Conservation (phyloP, 441 rosid species). For the Rhodomyrtus psidioides region DNA sequence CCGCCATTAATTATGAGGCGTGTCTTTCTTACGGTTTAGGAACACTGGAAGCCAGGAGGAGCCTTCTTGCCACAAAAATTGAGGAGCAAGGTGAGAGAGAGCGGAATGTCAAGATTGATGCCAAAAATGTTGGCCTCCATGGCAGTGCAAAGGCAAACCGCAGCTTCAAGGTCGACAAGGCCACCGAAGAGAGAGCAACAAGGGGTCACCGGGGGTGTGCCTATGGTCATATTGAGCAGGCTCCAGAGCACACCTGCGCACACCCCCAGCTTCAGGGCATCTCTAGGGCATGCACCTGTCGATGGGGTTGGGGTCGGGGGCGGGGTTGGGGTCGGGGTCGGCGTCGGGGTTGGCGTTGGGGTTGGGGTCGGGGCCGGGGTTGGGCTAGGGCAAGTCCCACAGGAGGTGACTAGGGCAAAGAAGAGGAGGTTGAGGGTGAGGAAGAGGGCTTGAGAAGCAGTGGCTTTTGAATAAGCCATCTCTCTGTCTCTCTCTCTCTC, state of each 20-base stretch:
- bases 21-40: neutral
- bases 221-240: slow-evolving; percentile 38
- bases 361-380: no score
- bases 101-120: neutral
- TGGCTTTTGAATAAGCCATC: slow-evolving; percentile 48
- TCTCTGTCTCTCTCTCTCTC: slow-evolving; percentile 6
- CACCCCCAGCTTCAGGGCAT: slow-evolving; percentile 46
- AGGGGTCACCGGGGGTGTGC: slow-evolving; percentile 33
- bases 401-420: slow-evolving; percentile 43
- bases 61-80: neutral
- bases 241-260: slow-evolving; percentile 38
- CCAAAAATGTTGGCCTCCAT: slow-evolving; percentile 8
- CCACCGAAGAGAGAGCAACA: slow-evolving; percentile 57
- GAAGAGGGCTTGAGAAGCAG: slow-evolving; percentile 47
- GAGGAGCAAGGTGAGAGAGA: slow-evolving; percentile 7
- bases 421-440: slow-evolving; percentile 51
- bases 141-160: slow-evolving; percentile 10
- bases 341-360: no score
- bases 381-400: slow-evolving; percentile 16
- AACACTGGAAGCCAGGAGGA: neutral
- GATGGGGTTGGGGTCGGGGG: neutral
- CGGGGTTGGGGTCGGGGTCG: no score
- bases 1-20: neutral
- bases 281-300: slow-evolving; percentile 39
- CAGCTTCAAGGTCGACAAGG: slow-evolving; percentile 41